Conservation (phyloP, 768 basidiomycete genomes). For the Kwoniella bestiolae region DNA sequence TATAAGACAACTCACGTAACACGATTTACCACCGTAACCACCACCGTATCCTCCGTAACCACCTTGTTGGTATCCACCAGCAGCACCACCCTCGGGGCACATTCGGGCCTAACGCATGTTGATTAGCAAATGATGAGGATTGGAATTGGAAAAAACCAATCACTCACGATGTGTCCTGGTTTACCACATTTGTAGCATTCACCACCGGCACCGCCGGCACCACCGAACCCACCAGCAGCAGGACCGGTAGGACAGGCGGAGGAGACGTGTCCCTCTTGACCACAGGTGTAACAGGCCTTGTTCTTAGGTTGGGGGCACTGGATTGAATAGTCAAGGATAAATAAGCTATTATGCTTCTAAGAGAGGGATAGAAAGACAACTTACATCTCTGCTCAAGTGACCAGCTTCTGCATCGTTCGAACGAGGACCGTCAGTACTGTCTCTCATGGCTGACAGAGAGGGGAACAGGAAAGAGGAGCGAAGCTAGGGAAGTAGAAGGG, state of each 20-base stretch:
- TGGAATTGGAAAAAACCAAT: not conserved
- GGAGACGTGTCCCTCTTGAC: constrained; percentile 56
- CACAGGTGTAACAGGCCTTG: constrained; percentile 57
- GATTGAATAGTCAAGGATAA: too few relatives aligned
- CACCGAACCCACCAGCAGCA: constrained; percentile 43
- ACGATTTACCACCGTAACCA: constrained; percentile 45
- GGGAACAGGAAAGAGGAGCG: not conserved
- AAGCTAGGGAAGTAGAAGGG: too few relatives aligned
- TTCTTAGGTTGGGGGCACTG: constrained; percentile 56
- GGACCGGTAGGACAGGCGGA: constrained; percentile 51
- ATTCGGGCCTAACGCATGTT: constrained; percentile 41
- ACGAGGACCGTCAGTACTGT: too few relatives aligned
- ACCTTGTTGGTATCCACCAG: constrained; percentile 32
- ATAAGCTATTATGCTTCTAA: too few relatives aligned
- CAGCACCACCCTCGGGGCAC: constrained; percentile 52
- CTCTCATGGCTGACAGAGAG: too few relatives aligned
- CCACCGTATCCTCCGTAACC: constrained; percentile 35
- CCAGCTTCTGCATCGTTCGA: too few relatives aligned
- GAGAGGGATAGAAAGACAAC: constrained; percentile 14
- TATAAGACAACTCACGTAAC: constrained; percentile 55
- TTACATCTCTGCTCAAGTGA: constrained; percentile 53
- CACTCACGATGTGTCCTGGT: constrained; percentile 56
- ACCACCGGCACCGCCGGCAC: constrained; percentile 42
- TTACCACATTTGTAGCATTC: constrained; percentile 58
- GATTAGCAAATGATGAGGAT: too few relatives aligned